Evolutionary conservation across 352 stramenopile genomes (phyloP), one percentile per base, ranked within the genome.

Genomic region (Globisporangium parvum): DNA sequence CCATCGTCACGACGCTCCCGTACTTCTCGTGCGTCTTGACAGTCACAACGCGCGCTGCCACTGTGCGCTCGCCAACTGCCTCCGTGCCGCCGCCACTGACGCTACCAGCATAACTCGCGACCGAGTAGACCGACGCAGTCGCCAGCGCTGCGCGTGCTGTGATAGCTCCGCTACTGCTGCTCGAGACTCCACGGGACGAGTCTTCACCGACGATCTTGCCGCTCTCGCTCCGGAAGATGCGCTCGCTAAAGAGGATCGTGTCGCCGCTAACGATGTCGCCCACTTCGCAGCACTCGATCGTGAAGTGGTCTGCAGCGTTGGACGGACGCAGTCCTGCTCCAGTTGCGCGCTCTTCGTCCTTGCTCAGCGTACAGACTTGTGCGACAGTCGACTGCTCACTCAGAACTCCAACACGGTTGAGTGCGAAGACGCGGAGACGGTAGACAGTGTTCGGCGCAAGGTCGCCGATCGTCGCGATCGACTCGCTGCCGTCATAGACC

Each of bases 241-340:
- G 80, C 63, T 98, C 90, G 23, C 87, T 95, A 57, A 97, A 97
- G 45, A 98, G 78, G 5, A 97, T 89, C 26, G 85, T 93, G 59
- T 98, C 91, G 10, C 90, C 88, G 0, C 77, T 66, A 14, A 96
- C 86, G 24, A 97, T 60, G 49, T 97, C 87, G 28, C 87, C 87
- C 21, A 80, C 70, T 44, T 80, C 75, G 15, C 61, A 67, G 41
- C 78, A 89, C 68, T 94, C 82, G 53, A 93, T 60, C 11, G 75
- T 76, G 57, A 93, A 91, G 44, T 85, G 76, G 15, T 86, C 77
- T 0, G 70, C 77, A 31, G 75, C 81, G 37, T 71, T 75, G 18
- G 70, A 59, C 5, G 79, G 68, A 1, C 67, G 53, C 10, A 82
- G 63, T 6, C 46, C 28, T 5, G 71, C 15, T 21, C 69, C 60